These are phyloP conservation scores for Trichothecium roseum DNA, from an alignment of 2,329 filamentous ascomycete genomes.

Conservation along the genomic window DNA sequence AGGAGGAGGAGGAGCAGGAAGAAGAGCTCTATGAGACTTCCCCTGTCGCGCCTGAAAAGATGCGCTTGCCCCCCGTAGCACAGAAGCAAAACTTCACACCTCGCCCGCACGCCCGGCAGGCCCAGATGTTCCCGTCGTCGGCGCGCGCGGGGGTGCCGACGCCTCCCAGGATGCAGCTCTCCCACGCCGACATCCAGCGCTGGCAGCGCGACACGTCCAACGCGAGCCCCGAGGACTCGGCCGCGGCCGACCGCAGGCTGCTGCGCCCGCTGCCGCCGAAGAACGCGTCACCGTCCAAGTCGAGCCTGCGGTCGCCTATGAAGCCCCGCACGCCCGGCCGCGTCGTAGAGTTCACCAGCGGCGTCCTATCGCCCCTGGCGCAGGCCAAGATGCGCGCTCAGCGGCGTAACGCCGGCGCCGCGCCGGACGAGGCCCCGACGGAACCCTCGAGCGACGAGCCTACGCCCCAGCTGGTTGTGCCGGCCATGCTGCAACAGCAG, in stretches of 20 bases:
- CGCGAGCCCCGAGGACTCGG: slow-evolving; percentile 24
- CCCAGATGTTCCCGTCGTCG: slow-evolving; percentile 17
- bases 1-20: slow-evolving; percentile 1
- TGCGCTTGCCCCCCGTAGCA: slow-evolving; percentile 23
- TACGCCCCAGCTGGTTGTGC: slow-evolving; percentile 5
- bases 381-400: slow-evolving; percentile 24
- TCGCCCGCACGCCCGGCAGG: slow-evolving; percentile 17
- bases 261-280: slow-evolving; percentile 39
- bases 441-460: slow-evolving; percentile 1
- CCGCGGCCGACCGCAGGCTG: slow-evolving; percentile 13
- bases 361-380: slow-evolving; percentile 33
- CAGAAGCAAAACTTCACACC: slow-evolving; percentile 42
- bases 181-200: slow-evolving; percentile 27
- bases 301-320: slow-evolving; percentile 43
- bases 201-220: slow-evolving; percentile 30
- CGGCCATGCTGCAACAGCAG: slow-evolving; percentile 6
- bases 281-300: slow-evolving; percentile 45
- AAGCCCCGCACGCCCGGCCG: slow-evolving; percentile 48
- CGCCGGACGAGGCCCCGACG: neutral
- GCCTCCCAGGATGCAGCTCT: slow-evolving; percentile 30
- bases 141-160: slow-evolving; percentile 16
- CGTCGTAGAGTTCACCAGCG: slow-evolving; percentile 47
- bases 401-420: slow-evolving; percentile 8
- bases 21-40: slow-evolving; percentile 5
- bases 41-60: slow-evolving; percentile 21